Evolutionary conservation across 176 grass and related monocot species (phyloP), one percentile per base, ranked within the genome.

Genomic region (Hyparrhenia diplandra): DNA sequence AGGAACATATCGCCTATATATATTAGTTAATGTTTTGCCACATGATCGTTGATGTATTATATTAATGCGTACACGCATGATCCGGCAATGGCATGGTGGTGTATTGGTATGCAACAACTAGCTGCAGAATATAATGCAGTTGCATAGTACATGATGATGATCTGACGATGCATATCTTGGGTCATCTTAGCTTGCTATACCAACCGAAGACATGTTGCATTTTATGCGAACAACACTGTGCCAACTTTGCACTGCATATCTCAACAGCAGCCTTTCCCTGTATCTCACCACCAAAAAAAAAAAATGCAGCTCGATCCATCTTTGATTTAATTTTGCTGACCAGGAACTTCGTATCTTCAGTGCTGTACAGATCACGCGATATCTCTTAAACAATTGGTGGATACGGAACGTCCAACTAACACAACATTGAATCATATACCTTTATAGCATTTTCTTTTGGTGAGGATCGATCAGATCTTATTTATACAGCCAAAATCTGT

Each of bases 161-260:
- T 40, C 52, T 27, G 43, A 80, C 31, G 31, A 4, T 71, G 55
- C 60, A 17, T 64, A 83, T 88, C 46, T 85, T 80, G 18, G 45
- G 54, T 80, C 72, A 69, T 69, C 72, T 68, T 82, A 17, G 64
- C 24, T 51, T 73, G 71, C 5, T 51, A 30, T 76, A 39, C 65
- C 79, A 86, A 85, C 78, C 70, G 59, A 85, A 74, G 88, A 86
- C 73, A 82, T 85, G 88, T 30, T 68, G 29, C 83, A 82, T 59
- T 82, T 82, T 82, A 39, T 86, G 88, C 36, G 20, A 81, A 82
- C 88, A 89, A 14, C 59, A 31, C 17, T 77, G 78, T 73, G 43
- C 64, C 54, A 81, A 81, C 87, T 81, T 89, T 89, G 57, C 71
- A 28, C 72, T 37, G 73, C 83, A 77, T 77, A 89, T 85, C 82